A percentile compares a stretch with the other conserved stretches of the same genome.
phyloP scores from a whole-genome alignment of 2,329 filamentous ascomycete species.

The Helminthosporium solani region DNA sequence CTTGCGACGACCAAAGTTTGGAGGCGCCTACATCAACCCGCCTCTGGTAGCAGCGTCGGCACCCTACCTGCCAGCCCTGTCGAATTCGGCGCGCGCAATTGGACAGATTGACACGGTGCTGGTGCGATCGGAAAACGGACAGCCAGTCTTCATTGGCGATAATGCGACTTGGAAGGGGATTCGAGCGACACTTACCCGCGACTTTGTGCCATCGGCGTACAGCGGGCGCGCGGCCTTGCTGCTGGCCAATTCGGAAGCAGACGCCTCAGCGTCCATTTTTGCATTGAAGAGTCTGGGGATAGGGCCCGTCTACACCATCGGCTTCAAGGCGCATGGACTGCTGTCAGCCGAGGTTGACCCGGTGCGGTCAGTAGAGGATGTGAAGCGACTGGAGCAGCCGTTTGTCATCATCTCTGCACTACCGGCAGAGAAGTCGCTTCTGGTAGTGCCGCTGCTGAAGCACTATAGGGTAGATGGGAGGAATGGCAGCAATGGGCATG shows the following conservation, averaged over 20 bases:
- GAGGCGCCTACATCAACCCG: slow-evolving; percentile 78
- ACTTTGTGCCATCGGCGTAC: slow-evolving; percentile 81
- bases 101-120: slow-evolving; percentile 82
- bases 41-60: slow-evolving; percentile 58
- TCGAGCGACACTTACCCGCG: slow-evolving; percentile 74
- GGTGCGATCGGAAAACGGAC: slow-evolving; percentile 52
- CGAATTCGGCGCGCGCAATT: slow-evolving; percentile 74
- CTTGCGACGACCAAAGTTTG: slow-evolving; percentile 73
- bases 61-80: slow-evolving; percentile 64
- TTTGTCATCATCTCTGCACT: slow-evolving; percentile 81
- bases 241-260: slow-evolving; percentile 69
- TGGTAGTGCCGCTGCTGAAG: slow-evolving; percentile 75
- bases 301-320: slow-evolving; percentile 79
- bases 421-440: slow-evolving; percentile 72
- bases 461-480: slow-evolving; percentile 60
- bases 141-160: slow-evolving; percentile 64
- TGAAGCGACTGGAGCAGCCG: slow-evolving; percentile 75
- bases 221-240: slow-evolving; percentile 73
- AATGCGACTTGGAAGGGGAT: slow-evolving; percentile 88
- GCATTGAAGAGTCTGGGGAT: slow-evolving; percentile 74
- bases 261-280: slow-evolving; percentile 77
- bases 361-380: slow-evolving; percentile 71
- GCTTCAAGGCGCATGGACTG: slow-evolving; percentile 63
- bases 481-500: slow-evolving; percentile 38
- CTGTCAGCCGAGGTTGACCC: slow-evolving; percentile 66